These are phyloP conservation scores for Aspergillus aculeatus DNA, from an alignment of 2,329 filamentous ascomycete genomes.

Conservation along the genomic window DNA sequence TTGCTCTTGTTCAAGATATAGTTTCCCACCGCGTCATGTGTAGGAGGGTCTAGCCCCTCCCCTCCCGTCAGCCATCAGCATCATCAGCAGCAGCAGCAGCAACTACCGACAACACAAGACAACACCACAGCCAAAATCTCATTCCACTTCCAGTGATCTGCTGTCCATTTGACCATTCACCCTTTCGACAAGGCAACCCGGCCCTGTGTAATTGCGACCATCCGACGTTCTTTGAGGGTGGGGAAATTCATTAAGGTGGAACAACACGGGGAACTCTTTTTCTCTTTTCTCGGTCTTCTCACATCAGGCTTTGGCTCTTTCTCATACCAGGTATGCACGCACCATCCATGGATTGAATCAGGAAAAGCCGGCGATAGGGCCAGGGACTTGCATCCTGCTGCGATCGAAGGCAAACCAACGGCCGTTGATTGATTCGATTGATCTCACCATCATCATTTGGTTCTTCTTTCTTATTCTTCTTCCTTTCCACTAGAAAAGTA, in stretches of 20 bases:
- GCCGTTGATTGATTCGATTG: not conserved
- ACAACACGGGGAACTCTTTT: not conserved
- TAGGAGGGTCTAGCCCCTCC: constrained; percentile 31
- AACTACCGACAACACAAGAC: not conserved
- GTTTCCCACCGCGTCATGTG: constrained; percentile 28
- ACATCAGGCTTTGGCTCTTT: too few species aligned
- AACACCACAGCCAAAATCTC: not conserved
- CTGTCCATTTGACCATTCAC: not conserved
- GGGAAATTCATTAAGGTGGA: not conserved
- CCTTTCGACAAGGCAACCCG: not conserved
- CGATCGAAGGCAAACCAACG: not conserved
- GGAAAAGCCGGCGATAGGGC: not conserved
- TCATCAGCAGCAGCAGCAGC: not conserved
- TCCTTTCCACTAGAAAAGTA: constrained; percentile 8
- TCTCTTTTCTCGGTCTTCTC: too few species aligned
- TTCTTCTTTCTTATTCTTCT: not conserved
- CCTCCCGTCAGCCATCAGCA: constrained; percentile 2
- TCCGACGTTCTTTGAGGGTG: too few species aligned
- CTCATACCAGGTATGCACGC: not conserved
- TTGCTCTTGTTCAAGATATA: not conserved
- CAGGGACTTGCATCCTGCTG: not conserved
- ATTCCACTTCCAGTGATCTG: not conserved
- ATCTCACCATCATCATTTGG: not conserved
- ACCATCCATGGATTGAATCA: not conserved
- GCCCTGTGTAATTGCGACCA: not conserved